Evolutionary conservation across 2,329 filamentous ascomycete genomes (phyloP).

Genomic region (Diaporthe vexans): DNA sequence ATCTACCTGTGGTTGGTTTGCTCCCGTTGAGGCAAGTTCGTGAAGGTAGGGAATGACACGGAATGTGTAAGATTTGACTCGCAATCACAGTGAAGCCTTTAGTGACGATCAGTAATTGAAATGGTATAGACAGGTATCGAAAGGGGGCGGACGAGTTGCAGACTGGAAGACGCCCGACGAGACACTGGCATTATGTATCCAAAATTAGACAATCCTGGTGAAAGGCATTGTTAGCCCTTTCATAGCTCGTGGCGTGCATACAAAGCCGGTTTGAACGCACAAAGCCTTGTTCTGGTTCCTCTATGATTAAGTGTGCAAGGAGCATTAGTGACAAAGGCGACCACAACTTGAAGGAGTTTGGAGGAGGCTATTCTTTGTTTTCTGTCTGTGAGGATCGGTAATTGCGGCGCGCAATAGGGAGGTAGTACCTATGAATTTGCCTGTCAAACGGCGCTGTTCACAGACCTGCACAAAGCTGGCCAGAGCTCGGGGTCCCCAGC

Average conservation of each 20-base stretch:
- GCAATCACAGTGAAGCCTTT: not conserved
- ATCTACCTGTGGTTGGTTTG: not conserved
- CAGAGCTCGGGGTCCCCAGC: too few species aligned
- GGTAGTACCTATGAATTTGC: not conserved
- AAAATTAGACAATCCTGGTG: not conserved
- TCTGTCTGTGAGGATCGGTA: not conserved
- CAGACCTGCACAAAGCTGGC: too few species aligned
- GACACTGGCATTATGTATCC: not conserved
- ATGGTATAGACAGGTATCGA: too few species aligned
- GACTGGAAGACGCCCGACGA: accelerated
- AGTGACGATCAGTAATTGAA: too few species aligned
- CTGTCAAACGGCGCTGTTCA: not conserved
- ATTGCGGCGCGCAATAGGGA: not conserved
- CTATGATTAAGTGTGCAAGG: not conserved
- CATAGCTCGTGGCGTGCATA: not conserved
- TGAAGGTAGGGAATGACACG: not conserved
- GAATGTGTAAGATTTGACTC: not conserved
- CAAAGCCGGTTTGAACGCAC: not conserved
- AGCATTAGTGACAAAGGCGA: not conserved
- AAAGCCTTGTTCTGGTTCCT: not conserved
- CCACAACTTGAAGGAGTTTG: too few species aligned
- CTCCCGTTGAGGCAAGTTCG: not conserved
- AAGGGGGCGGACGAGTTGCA: not conserved
- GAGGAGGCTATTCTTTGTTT: not conserved
- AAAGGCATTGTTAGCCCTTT: not conserved